phyloP scores from a whole-genome alignment of 2,329 filamentous ascomycete species.

The Xylariaceae sp. region DNA sequence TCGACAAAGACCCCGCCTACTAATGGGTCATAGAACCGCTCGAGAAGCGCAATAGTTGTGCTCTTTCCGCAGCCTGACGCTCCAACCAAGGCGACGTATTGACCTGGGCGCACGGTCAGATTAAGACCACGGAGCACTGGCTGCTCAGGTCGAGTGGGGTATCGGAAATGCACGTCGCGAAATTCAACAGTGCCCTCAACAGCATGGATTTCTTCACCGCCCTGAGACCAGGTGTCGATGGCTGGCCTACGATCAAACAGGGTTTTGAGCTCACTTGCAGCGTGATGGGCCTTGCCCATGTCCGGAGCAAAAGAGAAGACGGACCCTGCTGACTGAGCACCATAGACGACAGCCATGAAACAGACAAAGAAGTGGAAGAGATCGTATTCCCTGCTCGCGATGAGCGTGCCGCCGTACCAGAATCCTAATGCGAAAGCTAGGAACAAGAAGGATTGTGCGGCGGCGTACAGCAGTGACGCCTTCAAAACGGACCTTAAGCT shows the following conservation, averaged over 20 bases:
- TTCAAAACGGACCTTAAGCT: conserved; percentile 77
- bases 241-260: conserved; percentile 82
- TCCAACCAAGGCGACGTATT: conserved; percentile 91
- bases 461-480: conserved; percentile 80
- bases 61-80: conserved; percentile 93
- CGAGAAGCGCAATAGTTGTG: conserved; percentile 88
- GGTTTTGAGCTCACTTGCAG: conserved; percentile 78
- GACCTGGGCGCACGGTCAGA: conserved; percentile 73
- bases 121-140: conserved; percentile 89
- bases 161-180: conserved; percentile 90
- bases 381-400: conserved; percentile 72
- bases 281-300: conserved; percentile 90
- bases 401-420: conserved; percentile 86
- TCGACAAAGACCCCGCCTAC: conserved; percentile 82
- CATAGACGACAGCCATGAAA: conserved; percentile 87
- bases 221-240: conserved; percentile 81
- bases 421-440: conserved; percentile 86
- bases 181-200: conserved; percentile 86
- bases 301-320: conserved; percentile 91
- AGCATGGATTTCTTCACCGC: conserved; percentile 66
- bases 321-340: conserved; percentile 87
- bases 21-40: conserved; percentile 92
- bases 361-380: conserved; percentile 92
- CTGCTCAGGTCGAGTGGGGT: conserved; percentile 88
- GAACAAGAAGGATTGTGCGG: conserved; percentile 84